Percentiles rank a stretch among this genome's conserved stretches.
These are phyloP conservation scores for Tulasnella sp. DNA, from an alignment of 768 basidiomycete species.

Conservation along the genomic window DNA sequence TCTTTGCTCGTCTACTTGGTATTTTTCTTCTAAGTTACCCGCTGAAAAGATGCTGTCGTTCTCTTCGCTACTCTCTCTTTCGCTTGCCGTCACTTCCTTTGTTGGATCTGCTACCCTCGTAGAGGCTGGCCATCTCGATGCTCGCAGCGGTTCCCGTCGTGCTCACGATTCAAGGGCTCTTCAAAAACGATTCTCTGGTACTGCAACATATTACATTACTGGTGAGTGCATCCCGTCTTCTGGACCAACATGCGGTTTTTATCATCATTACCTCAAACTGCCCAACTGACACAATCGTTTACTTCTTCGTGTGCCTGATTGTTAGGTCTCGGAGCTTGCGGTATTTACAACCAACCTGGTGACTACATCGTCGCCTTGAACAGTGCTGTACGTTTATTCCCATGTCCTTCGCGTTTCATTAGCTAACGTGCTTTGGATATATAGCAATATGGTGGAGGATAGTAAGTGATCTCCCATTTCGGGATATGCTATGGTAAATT, in stretches of 20 bases:
- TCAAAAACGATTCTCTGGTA: conserved; percentile 9
- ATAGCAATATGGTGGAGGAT: conserved; percentile 1
- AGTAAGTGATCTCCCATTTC: background rate
- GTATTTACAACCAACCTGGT: conserved; percentile 3
- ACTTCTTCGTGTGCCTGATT: background rate
- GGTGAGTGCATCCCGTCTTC: conserved; percentile 9
- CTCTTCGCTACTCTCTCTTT: background rate
- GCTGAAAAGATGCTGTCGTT: background rate
- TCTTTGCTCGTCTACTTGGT: no score
- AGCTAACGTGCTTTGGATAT: background rate
- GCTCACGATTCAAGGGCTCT: background rate
- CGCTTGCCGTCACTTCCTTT: background rate
- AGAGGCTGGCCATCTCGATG: background rate
- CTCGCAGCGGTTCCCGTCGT: background rate
- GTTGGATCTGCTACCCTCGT: background rate
- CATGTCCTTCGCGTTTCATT: background rate
- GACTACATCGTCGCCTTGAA: conserved; percentile 19
- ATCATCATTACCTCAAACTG: conserved; percentile 3
- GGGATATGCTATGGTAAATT: background rate
- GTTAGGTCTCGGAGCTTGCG: conserved; percentile 17
- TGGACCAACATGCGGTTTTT: background rate
- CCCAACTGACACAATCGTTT: no score
- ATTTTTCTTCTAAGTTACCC: no score
- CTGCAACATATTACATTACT: conserved; percentile 16
- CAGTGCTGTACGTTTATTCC: background rate